phyloP scores from a whole-genome alignment of 1,284 basidiomycete genomes.

The Ganoderma multipileum region DNA sequence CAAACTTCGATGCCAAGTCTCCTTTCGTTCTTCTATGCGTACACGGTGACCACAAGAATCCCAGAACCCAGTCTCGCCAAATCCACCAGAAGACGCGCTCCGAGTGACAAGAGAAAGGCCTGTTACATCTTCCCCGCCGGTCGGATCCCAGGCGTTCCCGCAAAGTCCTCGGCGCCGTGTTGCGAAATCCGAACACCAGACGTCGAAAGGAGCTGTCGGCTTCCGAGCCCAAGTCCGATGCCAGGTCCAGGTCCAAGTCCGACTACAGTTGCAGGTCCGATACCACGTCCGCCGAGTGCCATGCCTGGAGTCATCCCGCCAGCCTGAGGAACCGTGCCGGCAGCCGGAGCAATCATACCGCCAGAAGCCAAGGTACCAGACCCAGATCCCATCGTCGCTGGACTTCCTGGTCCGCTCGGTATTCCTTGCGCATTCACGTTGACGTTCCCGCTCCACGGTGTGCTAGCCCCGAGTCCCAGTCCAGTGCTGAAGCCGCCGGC shows the following conservation, averaged over 20 bases:
- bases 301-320: background rate
- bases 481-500: slow-evolving; percentile 9
- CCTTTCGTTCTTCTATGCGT: background rate
- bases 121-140: background rate
- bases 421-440: background rate
- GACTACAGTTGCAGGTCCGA: background rate
- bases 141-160: background rate
- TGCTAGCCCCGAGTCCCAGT: background rate
- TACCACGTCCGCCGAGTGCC: background rate
- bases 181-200: background rate
- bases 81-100: background rate
- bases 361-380: background rate
- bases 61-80: background rate
- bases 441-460: background rate
- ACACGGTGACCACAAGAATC: background rate
- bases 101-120: background rate
- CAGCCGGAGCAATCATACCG: background rate
- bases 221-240: background rate
- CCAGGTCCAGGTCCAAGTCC: background rate
- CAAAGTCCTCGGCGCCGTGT: background rate
- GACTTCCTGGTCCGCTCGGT: background rate
- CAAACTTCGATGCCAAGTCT: background rate
- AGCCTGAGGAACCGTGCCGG: background rate
- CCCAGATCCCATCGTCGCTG: background rate
- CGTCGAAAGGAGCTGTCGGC: background rate